Evolutionary conservation across 2,329 filamentous ascomycete genomes (phyloP).

Genomic region (Xylaria digitata): DNA sequence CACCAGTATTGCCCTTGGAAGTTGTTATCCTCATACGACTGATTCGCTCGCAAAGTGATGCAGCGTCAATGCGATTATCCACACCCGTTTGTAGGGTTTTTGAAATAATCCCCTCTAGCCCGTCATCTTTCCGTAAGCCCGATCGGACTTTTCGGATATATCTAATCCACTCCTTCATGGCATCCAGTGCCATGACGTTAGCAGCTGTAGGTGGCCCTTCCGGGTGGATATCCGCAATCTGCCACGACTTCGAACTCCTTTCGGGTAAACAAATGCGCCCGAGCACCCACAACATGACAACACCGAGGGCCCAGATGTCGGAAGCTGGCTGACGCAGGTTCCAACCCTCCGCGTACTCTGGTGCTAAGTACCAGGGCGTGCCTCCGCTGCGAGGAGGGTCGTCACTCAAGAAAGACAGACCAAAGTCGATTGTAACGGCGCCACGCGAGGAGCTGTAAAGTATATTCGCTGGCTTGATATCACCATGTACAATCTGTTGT

Average conservation of each 20-base stretch:
- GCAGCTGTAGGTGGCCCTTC: not conserved
- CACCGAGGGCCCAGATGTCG: conserved; percentile 12
- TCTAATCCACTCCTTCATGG: not conserved
- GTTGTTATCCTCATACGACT: not conserved
- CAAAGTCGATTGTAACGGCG: conserved; percentile 18
- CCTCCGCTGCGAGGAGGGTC: not conserved
- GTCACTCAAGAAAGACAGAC: not conserved
- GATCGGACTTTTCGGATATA: not conserved
- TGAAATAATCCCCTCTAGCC: not conserved
- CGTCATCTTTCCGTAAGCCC: not conserved
- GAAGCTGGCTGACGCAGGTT: not conserved
- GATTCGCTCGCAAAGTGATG: not conserved
- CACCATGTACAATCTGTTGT: conserved; percentile 2
- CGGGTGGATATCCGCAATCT: not conserved
- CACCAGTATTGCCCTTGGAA: no score
- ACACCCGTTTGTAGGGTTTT: not conserved
- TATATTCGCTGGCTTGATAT: conserved; percentile 25
- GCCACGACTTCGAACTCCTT: not conserved
- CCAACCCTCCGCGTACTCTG: not conserved
- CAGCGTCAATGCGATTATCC: not conserved
- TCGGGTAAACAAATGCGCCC: conserved; percentile 2
- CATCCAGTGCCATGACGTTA: no score
- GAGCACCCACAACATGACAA: not conserved
- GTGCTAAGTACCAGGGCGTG: conserved; percentile 21
- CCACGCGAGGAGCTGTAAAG: conserved; percentile 7